phyloP scores from a whole-genome alignment of 2,329 filamentous ascomycete species.

The Fusarium chuoi region DNA sequence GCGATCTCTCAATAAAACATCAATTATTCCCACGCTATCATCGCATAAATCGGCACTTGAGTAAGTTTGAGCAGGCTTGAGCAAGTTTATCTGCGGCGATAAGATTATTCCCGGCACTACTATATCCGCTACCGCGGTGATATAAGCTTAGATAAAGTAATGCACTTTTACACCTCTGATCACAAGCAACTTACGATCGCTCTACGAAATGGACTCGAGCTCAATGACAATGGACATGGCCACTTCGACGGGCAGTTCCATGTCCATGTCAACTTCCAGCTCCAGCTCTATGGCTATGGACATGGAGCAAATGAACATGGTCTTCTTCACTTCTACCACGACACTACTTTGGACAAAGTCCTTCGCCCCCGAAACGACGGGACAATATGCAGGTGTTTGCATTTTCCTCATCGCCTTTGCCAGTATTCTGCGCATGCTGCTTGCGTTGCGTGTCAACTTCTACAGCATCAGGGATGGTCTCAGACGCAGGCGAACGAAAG shows the following conservation, averaged over 20 bases:
- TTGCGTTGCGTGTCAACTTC: background rate
- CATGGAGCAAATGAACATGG: background rate
- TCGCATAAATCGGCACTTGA: background rate
- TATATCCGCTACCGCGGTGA: background rate
- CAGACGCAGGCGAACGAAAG: background rate
- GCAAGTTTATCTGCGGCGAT: background rate
- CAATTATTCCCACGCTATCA: background rate
- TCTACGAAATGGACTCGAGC: background rate
- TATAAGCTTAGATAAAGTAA: background rate
- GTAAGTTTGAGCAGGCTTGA: constrained; percentile 5
- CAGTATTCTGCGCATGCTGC: background rate
- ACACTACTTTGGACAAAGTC: background rate
- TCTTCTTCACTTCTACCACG: background rate
- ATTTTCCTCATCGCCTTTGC: background rate
- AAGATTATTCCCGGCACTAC: background rate
- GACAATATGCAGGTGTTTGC: background rate
- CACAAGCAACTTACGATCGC: too few relatives aligned
- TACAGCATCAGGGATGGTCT: background rate
- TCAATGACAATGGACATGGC: background rate
- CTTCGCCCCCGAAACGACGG: background rate
- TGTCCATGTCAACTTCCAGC: background rate
- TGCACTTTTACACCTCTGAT: background rate
- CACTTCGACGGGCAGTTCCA: background rate
- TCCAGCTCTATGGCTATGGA: background rate
- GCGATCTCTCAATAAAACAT: background rate